These are phyloP conservation scores for Candida ascalaphidarum DNA, from an alignment of 805 yeast genomes.

Conservation along the genomic window DNA sequence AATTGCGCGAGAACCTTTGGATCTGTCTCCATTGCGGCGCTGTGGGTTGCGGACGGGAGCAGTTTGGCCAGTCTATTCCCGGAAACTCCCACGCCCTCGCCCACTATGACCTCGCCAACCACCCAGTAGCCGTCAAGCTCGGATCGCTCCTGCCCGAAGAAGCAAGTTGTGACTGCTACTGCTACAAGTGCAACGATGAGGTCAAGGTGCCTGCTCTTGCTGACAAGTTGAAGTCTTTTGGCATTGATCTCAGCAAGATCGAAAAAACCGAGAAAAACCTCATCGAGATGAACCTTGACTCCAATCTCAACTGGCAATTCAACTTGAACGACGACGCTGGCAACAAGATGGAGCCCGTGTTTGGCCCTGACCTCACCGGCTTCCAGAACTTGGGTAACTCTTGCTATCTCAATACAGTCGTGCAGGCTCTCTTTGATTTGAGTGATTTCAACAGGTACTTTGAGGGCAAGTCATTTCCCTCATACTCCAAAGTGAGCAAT, in stretches of 20 bases:
- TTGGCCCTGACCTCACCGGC: conserved; percentile 77
- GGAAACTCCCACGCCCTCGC: conserved; percentile 87
- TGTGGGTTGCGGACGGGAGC: conserved; percentile 92
- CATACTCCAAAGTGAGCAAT: conserved; percentile 23
- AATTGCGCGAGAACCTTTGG: conserved; percentile 77
- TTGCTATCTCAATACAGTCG: conserved; percentile 77
- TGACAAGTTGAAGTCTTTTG: conserved; percentile 44
- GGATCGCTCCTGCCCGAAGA: conserved; percentile 73
- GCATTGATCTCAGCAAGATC: conserved; percentile 49
- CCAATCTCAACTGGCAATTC: conserved; percentile 90
- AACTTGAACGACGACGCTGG: conserved; percentile 70
- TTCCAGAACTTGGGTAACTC: conserved; percentile 87
- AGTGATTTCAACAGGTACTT: conserved; percentile 30
- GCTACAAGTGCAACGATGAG: conserved; percentile 87
- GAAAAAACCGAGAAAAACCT: conserved; percentile 80
- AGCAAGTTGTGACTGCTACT: conserved; percentile 66
- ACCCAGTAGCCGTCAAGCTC: conserved; percentile 80
- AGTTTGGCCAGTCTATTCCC: conserved; percentile 80
- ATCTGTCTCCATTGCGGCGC: conserved; percentile 84
- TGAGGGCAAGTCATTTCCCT: conserved; percentile 21
- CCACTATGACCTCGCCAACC: conserved; percentile 55
- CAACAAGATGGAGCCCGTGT: conserved; percentile 50
- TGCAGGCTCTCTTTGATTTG: conserved; percentile 60
- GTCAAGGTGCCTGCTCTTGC: conserved; percentile 59
- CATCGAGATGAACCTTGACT: conserved; percentile 86